Base-by-base conservation (phyloP, 2,329 filamentous ascomycete species). In the Xylaria arbuscula region DNA sequence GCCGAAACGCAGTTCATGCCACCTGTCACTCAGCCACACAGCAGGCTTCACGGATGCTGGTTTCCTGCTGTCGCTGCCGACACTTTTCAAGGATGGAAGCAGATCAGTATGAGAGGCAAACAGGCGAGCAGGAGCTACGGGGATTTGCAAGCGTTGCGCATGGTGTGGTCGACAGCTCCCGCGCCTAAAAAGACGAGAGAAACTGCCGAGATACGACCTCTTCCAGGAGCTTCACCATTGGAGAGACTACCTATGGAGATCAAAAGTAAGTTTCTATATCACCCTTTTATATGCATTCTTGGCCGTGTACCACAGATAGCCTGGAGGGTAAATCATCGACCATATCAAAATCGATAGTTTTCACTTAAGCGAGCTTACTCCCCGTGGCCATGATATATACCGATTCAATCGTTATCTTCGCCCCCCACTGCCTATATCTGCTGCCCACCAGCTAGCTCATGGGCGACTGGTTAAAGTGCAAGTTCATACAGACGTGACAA, bases 211-310 rank as follows among this genome's bases (percentile, higher is more conserved):
- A 55, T 80, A 70, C 78, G 78, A 68, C 72, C 78, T 50, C 58
- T 73, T 24, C 79, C 83, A n/a, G 87, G 87, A 65, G 76, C 82
- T 24, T 83, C 90, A 24, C 83, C 85, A 32, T 81, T 94, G 48
- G 92, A 94, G 82, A 87, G 79, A 69, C 84, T 94, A 8, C 92
- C 92, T 0, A 83, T 86, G 60, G 92, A 94, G 80, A 83, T 94
- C 71, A 85, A 93, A 66, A 87, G 91, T 93, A 85, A 81, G 89
- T 83, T 67, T 28, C 11, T 17, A 51, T 7, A 53, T 58, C 3
- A 3, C 17, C 60, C n/a, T 47, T 38, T 57, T 24, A 53, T n/a
- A 8, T n/a, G 38, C 40, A 15, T 51, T 3, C 48, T 19, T 17
- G 7, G 36, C 11, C 10, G 6, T 24, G 11, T 66, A 24, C 54